These are phyloP conservation scores for Aureobasidium sp. DNA, from an alignment of 2,329 filamentous ascomycete species.

Conservation along the genomic window DNA sequence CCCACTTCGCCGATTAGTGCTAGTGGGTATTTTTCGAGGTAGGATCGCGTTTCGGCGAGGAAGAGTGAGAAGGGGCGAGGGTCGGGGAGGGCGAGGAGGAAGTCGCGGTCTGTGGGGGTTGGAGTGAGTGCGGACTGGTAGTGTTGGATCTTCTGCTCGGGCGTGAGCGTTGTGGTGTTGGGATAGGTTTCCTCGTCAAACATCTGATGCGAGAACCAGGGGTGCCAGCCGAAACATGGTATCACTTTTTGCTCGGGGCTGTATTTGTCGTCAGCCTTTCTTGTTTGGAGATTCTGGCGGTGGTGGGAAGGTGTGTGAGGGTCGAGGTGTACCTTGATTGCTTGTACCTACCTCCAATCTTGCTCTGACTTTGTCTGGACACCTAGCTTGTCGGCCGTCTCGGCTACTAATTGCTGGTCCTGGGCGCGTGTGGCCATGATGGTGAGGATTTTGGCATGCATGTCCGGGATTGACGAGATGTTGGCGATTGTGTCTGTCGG, in stretches of 20 bases:
- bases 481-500: conserved; percentile 68
- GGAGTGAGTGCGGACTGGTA: conserved; percentile 58
- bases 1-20: conserved; percentile 72
- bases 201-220: conserved; percentile 75
- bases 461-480: conserved; percentile 48
- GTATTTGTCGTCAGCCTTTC: not conserved
- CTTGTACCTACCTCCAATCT: conserved; percentile 27
- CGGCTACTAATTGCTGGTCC: conserved; percentile 64
- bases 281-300: not conserved
- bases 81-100: conserved; percentile 47
- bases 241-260: conserved; percentile 41
- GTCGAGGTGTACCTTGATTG: not conserved
- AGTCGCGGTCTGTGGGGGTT: conserved; percentile 41
- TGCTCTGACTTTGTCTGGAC: conserved; percentile 26
- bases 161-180: conserved; percentile 26
- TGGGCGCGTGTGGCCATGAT: conserved; percentile 70
- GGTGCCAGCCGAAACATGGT: conserved; percentile 79
- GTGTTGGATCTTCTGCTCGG: conserved; percentile 45
- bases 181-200: conserved; percentile 47
- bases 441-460: conserved; percentile 58
- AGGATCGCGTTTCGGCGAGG: conserved; percentile 45
- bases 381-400: conserved; percentile 49
- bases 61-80: conserved; percentile 53
- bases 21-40: conserved; percentile 49
- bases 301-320: not conserved